Base-by-base conservation (phyloP, 2,329 filamentous ascomycete species). In the Trichocomaceae sp. region DNA sequence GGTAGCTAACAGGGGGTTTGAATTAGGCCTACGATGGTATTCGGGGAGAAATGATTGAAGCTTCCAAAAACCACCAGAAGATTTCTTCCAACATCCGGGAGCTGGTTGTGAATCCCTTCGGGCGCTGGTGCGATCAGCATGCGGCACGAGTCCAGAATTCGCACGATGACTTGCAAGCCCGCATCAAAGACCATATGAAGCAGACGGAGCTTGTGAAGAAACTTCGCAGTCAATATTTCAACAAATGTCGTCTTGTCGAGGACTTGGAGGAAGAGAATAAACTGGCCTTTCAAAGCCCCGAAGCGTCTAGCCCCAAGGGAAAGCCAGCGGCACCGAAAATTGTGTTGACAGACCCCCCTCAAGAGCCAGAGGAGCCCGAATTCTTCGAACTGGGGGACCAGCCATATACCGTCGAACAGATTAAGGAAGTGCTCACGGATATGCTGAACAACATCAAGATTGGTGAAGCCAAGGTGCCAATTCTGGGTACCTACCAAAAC, bases 251-350 rank as follows among this genome's bases (percentile, higher is more conserved):
- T 49, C 78, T 96, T 59, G 87, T 97, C 6, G 95, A 99, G 70
- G 93, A 99, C 68, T 76, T 97, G 58, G 93, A 99, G 70, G 93
- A 99, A 73, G 95, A 99, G 77, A 96, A 96, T 72, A 97, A 99
- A 74, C 81, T 99, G 54, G 93, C 91, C 39, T 99, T 99, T 73
- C 90, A 96, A 71, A 90, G 91, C 61, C 90, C 90, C 5, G 78
- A 81, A 58, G 78, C 79, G n/a, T 15, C 50, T 33, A 90, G 87
- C 69, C 86, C 87, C 26, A 29, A 29, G 26, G 26, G 4, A 2
- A 73, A 69, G 74, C 78, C 54, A 71, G 78, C 67, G 61, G 79
- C 59, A 69, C 69, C 77, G 42, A 91, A 90, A 67, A 95, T 99
- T 72, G 95, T 96, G 71, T 85, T 97, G 41, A 84, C 87, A 19